phyloP scores from a whole-genome alignment of 2,329 filamentous ascomycete species.

The Teratosphaeria nubilosa region DNA sequence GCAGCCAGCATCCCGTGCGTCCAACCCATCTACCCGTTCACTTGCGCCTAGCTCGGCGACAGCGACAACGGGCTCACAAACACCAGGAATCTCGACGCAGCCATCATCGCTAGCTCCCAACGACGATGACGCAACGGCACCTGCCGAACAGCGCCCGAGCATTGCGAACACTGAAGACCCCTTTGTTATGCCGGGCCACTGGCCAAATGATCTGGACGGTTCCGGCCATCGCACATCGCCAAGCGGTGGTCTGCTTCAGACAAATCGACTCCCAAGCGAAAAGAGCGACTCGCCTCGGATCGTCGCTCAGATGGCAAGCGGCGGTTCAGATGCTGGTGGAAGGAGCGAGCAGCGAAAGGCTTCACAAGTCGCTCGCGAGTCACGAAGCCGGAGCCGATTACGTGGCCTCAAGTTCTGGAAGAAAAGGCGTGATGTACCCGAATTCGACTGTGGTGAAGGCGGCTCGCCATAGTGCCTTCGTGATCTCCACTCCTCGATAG shows the following conservation, averaged over 20 bases:
- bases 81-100: conserved; percentile 19
- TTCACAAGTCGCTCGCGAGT: conserved; percentile 16
- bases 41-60: conserved; percentile 25
- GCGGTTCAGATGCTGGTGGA: conserved; percentile 11
- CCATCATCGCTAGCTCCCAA: conserved; percentile 24
- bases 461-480: conserved; percentile 4
- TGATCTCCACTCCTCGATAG: not conserved
- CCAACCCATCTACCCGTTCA: conserved; percentile 22
- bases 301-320: conserved; percentile 16
- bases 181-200: conserved; percentile 11
- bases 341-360: conserved; percentile 7
- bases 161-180: conserved; percentile 13
- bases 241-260: conserved; percentile 11
- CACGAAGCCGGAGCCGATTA: conserved; percentile 25
- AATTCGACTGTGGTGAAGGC: conserved; percentile 2
- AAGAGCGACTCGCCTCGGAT: conserved; percentile 13
- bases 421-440: conserved; percentile 18
- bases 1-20: conserved; percentile 11
- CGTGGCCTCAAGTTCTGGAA: conserved; percentile 29
- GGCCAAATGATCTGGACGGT: conserved; percentile 14
- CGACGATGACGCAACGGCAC: conserved; percentile 15
- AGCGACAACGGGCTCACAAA: conserved; percentile 17
- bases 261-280: conserved; percentile 8
- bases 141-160: conserved; percentile 4
- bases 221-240: conserved; percentile 8